These are phyloP conservation scores for Hygrophoropsis aurantiaca DNA, from an alignment of 768 basidiomycete species.

Conservation along the genomic window DNA sequence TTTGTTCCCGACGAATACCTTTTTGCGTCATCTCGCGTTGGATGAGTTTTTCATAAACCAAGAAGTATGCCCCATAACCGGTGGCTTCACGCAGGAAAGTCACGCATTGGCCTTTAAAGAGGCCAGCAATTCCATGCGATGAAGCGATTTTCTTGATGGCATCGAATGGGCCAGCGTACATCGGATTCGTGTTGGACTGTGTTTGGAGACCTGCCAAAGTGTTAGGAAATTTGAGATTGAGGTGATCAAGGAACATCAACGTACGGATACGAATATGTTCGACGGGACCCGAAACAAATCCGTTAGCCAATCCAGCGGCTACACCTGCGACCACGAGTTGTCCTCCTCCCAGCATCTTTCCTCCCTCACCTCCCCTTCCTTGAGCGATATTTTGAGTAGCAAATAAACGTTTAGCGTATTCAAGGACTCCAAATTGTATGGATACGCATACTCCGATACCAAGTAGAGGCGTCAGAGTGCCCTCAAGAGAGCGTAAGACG, in stretches of 20 bases:
- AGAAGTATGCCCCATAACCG: conserved; percentile 88
- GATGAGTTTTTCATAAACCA: conserved; percentile 89
- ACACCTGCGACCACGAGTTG: conserved; percentile 82
- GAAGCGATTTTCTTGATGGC: conserved; percentile 83
- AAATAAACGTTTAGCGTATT: conserved; percentile 82
- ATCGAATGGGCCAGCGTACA: conserved; percentile 83
- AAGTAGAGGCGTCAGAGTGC: conserved; percentile 84
- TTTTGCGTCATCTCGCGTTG: conserved; percentile 80
- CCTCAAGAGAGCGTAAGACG: conserved; percentile 47
- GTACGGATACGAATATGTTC: conserved; percentile 96
- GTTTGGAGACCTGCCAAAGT: conserved; percentile 76
- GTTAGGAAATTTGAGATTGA: conserved; percentile 1
- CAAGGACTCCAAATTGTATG: conserved; percentile 92
- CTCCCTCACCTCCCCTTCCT: conserved; percentile 66
- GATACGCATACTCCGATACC: conserved; percentile 95
- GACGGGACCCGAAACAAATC: conserved; percentile 92
- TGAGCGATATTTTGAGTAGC: conserved; percentile 54
- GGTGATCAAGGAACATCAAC: conserved; percentile 26
- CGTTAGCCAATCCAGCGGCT: conserved; percentile 85
- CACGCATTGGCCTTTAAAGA: conserved; percentile 91
- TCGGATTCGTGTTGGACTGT: conserved; percentile 73
- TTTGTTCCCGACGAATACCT: conserved; percentile 71
- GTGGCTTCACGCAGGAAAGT: conserved; percentile 82
- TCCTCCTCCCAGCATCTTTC: conserved; percentile 51
- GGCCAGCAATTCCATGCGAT: conserved; percentile 73